A percentile compares a stretch with the other conserved stretches of the same genome.
phyloP scores from a whole-genome alignment of 2,329 filamentous ascomycete genomes.

The Blastomyces silverae region DNA sequence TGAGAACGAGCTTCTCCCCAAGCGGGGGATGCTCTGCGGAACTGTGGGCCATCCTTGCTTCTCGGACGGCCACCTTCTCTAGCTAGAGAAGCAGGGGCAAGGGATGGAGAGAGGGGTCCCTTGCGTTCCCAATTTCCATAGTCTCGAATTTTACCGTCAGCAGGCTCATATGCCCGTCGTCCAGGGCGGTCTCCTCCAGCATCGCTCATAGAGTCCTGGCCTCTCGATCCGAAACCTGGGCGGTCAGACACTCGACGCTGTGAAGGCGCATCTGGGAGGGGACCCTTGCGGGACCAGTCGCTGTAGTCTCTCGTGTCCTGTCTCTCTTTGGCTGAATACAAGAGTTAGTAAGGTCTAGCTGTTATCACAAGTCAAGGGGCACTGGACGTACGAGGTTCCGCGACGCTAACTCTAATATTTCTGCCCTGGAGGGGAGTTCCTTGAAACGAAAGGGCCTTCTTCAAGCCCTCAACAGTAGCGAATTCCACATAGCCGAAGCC shows the following conservation, averaged over 20 bases:
- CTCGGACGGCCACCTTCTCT: slow-evolving; percentile 52
- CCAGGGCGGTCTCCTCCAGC: slow-evolving; percentile 58
- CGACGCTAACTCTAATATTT: slow-evolving; percentile 87
- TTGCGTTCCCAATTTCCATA: slow-evolving; percentile 92
- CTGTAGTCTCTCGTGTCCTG: slow-evolving; percentile 73
- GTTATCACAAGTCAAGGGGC: background rate
- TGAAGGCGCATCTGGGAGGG: slow-evolving; percentile 65
- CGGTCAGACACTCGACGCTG: slow-evolving; percentile 51
- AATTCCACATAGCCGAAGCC: slow-evolving; percentile 99
- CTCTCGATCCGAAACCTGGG: slow-evolving; percentile 49
- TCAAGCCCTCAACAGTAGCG: slow-evolving; percentile 74
- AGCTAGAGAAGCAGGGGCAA: slow-evolving; percentile 41
- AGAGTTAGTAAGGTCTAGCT: slow-evolving; percentile 1
- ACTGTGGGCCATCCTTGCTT: slow-evolving; percentile 55
- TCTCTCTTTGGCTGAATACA: slow-evolving; percentile 69
- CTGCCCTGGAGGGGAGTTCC: slow-evolving; percentile 79
- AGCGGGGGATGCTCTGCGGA: slow-evolving; percentile 62
- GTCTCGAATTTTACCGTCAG: slow-evolving; percentile 70
- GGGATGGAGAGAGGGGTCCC: slow-evolving; percentile 72
- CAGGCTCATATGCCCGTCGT: slow-evolving; percentile 59
- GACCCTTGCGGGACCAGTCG: slow-evolving; percentile 91
- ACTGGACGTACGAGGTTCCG: slow-evolving; percentile 79
- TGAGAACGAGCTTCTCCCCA: slow-evolving; percentile 65
- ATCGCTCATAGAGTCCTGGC: slow-evolving; percentile 50
- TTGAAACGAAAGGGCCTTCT: slow-evolving; percentile 79